Conservation (phyloP, 371 early-diverging fungal genomes). For the Spraguea lophii region DNA sequence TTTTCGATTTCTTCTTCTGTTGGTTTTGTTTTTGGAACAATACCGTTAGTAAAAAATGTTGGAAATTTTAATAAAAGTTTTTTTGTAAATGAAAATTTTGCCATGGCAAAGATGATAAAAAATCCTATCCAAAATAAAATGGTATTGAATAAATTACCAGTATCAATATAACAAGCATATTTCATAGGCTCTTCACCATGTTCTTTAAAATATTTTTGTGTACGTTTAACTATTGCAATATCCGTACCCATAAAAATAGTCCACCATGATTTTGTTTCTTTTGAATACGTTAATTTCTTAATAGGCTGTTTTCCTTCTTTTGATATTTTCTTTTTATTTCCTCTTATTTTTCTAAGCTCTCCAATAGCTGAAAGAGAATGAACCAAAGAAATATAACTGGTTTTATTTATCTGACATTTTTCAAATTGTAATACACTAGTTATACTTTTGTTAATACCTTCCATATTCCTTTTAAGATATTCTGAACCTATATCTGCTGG, state of each 20-base stretch:
- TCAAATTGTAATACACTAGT: slow-evolving; percentile 9
- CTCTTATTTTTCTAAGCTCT: no score
- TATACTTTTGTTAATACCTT: neutral
- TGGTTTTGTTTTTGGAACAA: slow-evolving; percentile 24
- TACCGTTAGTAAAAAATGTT: slow-evolving; percentile 28
- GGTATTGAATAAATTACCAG: slow-evolving; percentile 5
- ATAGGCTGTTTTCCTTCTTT: no score
- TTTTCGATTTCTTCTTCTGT: slow-evolving; percentile 18
- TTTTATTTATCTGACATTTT: slow-evolving; percentile 29
- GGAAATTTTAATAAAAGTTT: slow-evolving; percentile 13
- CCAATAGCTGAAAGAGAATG: slow-evolving; percentile 30
- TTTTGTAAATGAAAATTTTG: slow-evolving; percentile 11
- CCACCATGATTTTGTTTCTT: no score
- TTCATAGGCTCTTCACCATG: neutral
- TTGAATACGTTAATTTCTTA: no score
- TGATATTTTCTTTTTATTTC: no score
- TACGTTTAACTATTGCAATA: slow-evolving; percentile 35
- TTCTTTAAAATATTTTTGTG: slow-evolving; percentile 10
- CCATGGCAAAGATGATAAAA: slow-evolving; percentile 11
- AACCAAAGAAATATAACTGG: slow-evolving; percentile 43
- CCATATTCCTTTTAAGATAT: slow-evolving; percentile 33
- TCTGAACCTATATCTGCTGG: slow-evolving; percentile 54
- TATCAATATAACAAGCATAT: slow-evolving; percentile 21
- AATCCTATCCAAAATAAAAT: slow-evolving; percentile 7
- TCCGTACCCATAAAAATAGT: neutral